Evolutionary conservation across 139 green algal species (phyloP), one percentile per base, ranked within the genome.

Genomic region (Picocystis salinarum): DNA sequence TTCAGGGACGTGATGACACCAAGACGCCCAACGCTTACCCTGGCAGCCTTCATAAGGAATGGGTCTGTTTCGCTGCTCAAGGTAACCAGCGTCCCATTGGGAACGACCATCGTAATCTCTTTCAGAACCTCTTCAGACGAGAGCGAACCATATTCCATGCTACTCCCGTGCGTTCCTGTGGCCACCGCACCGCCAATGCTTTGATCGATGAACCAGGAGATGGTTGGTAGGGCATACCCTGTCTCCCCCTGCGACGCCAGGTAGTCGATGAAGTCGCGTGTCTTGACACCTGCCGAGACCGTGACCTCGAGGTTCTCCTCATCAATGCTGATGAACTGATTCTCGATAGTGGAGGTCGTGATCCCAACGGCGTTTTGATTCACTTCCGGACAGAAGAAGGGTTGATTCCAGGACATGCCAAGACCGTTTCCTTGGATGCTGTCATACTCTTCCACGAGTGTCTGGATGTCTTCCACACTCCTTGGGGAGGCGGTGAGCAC

Each of bases 201-300:
- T 37, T 37, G 31, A 15, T 37, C 31, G 31, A 37, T 37, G 31
- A 37, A 37, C 31, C 31, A 37, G 31, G 31, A 15, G 31, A 37
- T 37, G 13, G 13, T 15, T 37, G 31, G 31, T 17, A 15, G 31
- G 31, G 31, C 13, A 15, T 37, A 37, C 31, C 13, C 13, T 37
- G 31, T 37, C 31, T 37, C 31, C 13, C 31, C 31, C 13, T 15
- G 31, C 31, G n/a, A n/a, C n/a, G n/a, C n/a, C n/a, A 37, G 31
- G 31, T 17, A 37, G 31, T 37, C 31, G 31, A 37, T 13, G 13
- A 37, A 15, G 31, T 37, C 31, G 13, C 31, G 31, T 15, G 31
- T 37, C 31, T 37, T 37, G 31, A 37, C 31, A 15, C 31, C 31
- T 15, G 31, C 31, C 13, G 13, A 13, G 13, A 37, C 31, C 13